These are phyloP conservation scores for Suillus variegatus DNA, from an alignment of 768 basidiomycete species.

Conservation along the genomic window DNA sequence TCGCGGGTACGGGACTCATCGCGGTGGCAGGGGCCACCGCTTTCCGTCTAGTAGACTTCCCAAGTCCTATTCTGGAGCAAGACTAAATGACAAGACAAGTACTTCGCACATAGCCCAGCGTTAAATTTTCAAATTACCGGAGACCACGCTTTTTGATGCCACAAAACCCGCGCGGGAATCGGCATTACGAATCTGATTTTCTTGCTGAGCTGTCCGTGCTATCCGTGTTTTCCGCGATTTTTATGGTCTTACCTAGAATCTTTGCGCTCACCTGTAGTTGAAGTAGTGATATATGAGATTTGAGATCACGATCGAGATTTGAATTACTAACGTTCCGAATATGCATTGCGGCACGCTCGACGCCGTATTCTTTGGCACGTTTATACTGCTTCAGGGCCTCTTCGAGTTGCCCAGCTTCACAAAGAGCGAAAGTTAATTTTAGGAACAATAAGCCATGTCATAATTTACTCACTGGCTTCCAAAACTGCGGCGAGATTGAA, in stretches of 20 bases:
- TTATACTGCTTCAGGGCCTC: slow-evolving; percentile 83
- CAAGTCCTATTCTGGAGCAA: slow-evolving; percentile 2
- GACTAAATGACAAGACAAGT: slow-evolving; percentile 2
- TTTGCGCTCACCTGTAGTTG: slow-evolving; percentile 72
- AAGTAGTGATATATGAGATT: slow-evolving; percentile 16
- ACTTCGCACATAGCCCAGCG: neutral
- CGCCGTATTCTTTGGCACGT: slow-evolving; percentile 72
- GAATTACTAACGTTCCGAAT: slow-evolving; percentile 69
- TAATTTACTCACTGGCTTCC: slow-evolving; percentile 71
- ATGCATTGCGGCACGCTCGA: slow-evolving; percentile 81
- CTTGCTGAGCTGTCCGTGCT: slow-evolving; percentile 29
- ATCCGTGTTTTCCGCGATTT: slow-evolving; percentile 41
- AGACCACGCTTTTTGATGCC: neutral
- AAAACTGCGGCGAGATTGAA: slow-evolving; percentile 91
- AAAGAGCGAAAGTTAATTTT: slow-evolving; percentile 29
- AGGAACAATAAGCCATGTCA: slow-evolving; percentile 35
- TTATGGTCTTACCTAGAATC: slow-evolving; percentile 65
- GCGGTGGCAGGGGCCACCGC: slow-evolving; percentile 12
- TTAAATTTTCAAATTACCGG: slow-evolving; percentile 2
- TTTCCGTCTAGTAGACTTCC: slow-evolving; percentile 2
- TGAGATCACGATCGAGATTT: slow-evolving; percentile 18
- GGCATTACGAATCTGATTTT: slow-evolving; percentile 30
- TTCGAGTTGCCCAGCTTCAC: slow-evolving; percentile 73
- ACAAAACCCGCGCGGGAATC: neutral
- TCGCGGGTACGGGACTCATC: slow-evolving; percentile 17